Evolutionary conservation across 768 basidiomycete species (phyloP).

Genomic region (Mycena venus): DNA sequence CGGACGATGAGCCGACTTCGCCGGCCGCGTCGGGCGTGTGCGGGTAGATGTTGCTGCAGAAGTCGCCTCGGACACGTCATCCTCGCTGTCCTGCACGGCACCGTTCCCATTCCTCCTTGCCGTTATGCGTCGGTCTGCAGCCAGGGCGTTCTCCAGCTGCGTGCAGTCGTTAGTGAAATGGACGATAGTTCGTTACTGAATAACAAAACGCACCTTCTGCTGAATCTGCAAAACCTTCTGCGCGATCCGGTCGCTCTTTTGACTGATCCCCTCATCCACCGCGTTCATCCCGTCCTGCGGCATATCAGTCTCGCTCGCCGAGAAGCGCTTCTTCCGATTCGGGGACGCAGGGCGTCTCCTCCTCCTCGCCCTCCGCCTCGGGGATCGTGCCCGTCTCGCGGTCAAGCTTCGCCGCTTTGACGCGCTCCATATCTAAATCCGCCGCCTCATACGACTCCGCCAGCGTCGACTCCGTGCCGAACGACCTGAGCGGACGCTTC

Average conservation of each 20-base stretch:
- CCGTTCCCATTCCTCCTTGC: conserved; percentile 52
- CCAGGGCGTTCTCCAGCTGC: conserved; percentile 83
- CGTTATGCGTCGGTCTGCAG: conserved; percentile 65
- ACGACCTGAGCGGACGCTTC: conserved; percentile 73
- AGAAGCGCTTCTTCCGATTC: conserved; percentile 82
- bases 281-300: conserved; percentile 86
- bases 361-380: conserved; percentile 73
- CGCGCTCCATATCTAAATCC: conserved; percentile 49
- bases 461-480: conserved; percentile 85
- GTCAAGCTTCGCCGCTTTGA: conserved; percentile 45
- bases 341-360: conserved; percentile 58
- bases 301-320: conserved; percentile 73
- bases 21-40: conserved; percentile 55
- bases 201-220: conserved; percentile 79
- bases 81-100: conserved; percentile 64
- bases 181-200: neutral
- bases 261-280: conserved; percentile 88
- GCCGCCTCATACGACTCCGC: conserved; percentile 73
- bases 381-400: conserved; percentile 66
- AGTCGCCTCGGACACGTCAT: conserved; percentile 65
- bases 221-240: conserved; percentile 92
- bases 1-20: conserved; percentile 46
- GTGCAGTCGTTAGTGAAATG: conserved; percentile 21
- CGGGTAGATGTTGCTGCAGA: conserved; percentile 43
- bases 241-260: conserved; percentile 89